Evolutionary conservation across 768 basidiomycete genomes (phyloP).

Genomic region (Auriscalpium vulgare): DNA sequence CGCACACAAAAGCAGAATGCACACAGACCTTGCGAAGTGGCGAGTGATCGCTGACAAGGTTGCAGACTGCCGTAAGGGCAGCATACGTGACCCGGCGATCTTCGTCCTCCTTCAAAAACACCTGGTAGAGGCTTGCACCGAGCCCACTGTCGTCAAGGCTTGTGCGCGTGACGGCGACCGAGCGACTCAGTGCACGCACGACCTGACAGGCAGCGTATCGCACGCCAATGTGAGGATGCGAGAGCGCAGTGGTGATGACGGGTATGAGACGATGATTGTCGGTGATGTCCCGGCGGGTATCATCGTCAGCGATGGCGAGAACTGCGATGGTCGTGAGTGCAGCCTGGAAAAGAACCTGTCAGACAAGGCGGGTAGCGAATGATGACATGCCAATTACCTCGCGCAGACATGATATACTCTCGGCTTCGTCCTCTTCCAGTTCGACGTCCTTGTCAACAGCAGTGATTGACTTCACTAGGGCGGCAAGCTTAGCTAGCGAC

Average conservation of each 20-base stretch:
- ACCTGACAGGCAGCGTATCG: conserved; percentile 86
- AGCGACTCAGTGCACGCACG: conserved; percentile 70
- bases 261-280: conserved; percentile 50
- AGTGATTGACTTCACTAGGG: conserved; percentile 45
- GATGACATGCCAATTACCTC: conserved; percentile 39
- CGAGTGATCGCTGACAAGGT: conserved; percentile 82
- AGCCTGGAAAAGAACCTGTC: conserved; percentile 36
- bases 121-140: conserved; percentile 58
- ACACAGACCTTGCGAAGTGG: conserved; percentile 60
- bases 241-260: conserved; percentile 44
- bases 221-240: conserved; percentile 61
- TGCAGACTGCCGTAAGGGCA: conserved; percentile 71
- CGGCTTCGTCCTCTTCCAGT: conserved; percentile 67
- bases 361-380: not conserved
- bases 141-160: conserved; percentile 79
- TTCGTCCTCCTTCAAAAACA: conserved; percentile 48
- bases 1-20: conserved; percentile 27
- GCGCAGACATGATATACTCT: conserved; percentile 46
- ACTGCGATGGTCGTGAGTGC: conserved; percentile 67
- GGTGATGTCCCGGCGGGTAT: conserved; percentile 61
- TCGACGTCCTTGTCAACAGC: conserved; percentile 37
- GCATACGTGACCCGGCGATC: conserved; percentile 66
- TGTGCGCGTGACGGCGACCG: conserved; percentile 74
- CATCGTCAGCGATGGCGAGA: conserved; percentile 63
- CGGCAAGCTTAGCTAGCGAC: conserved; percentile 46